Evolutionary conservation across 768 basidiomycete genomes (phyloP).

Genomic region (Harrya chromipes): DNA sequence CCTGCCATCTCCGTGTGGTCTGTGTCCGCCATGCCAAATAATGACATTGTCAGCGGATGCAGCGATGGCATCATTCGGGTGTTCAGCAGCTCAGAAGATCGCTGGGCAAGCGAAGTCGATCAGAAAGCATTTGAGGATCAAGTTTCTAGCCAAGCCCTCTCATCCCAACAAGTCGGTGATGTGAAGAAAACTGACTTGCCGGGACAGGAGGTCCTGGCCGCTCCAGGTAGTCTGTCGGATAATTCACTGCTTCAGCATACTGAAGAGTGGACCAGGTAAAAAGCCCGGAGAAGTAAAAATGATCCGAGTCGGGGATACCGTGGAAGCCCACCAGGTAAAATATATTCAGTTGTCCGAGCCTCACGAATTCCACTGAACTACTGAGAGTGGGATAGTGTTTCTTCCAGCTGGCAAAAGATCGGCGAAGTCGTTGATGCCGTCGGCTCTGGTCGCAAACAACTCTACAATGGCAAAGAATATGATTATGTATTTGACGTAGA

Average conservation of each 20-base stretch:
- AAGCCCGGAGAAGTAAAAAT: constrained; percentile 94
- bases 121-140: constrained; percentile 69
- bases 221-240: constrained; percentile 50
- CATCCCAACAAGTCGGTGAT: constrained; percentile 87
- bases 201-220: constrained; percentile 72
- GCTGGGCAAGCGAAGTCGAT: constrained; percentile 67
- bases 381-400: constrained; percentile 73
- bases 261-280: constrained; percentile 52
- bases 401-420: constrained; percentile 82
- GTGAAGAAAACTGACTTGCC: constrained; percentile 90
- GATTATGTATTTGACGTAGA: constrained; percentile 99
- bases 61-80: constrained; percentile 88
- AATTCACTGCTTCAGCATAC: neutral
- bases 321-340: constrained; percentile 88
- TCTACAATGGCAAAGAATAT: constrained; percentile 93
- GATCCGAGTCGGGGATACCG: constrained; percentile 73
- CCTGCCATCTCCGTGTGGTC: constrained; percentile 98
- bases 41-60: constrained; percentile 88
- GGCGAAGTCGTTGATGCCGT: constrained; percentile 97
- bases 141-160: constrained; percentile 75
- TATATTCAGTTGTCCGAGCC: neutral
- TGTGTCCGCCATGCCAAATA: constrained; percentile 81
- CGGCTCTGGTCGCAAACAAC: constrained; percentile 82
- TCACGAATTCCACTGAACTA: neutral
- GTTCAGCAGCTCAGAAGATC: constrained; percentile 71